Base-by-base conservation (phyloP, 2,329 filamentous ascomycete species). In the Colletotrichum abscissum region DNA sequence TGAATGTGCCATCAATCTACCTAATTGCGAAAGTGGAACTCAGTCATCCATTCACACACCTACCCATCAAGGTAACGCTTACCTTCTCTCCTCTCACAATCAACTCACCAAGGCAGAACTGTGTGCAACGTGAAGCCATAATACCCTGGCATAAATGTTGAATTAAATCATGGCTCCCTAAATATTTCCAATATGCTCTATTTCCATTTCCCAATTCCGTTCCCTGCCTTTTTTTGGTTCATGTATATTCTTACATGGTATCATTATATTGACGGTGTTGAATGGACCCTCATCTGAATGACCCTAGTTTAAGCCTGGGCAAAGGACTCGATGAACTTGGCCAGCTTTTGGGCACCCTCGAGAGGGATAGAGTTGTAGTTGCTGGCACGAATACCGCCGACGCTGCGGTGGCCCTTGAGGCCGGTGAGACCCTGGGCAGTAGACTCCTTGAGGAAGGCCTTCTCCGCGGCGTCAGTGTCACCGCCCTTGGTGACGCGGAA, bases 291-390 rank as follows among this genome's bases (percentile, higher is more conserved):
- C 12, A 19, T 30, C 19, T 55, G 22, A 28, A 30, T 38, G 14
- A 42, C 9, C 30, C 28, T 22, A 4, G 4, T 22, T 74, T 77
- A 84, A 19, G 80, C 77, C 74, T 79, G 82, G 28, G 89, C 88
- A 80, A 91, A 92, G 0, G 81, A 79, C 12, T 84, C 79, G 65
- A 95, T 87, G 75, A 93, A 94, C 33, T 84, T 82, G 59, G 89
- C 91, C 58, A 95, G 86, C 82, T 92, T 92, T 82, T 93, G 86
- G 0, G 91, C 92, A 0, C 90, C 92, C 54, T 90, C 88, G 0
- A 92, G 80, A 0, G 93, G 83, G 55, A 98, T 92, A 2, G 94
- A 93, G 84, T 98, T 98, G 85, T 98, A 98, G 81, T 97, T 98
- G 82, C 90, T 93, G 24, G 92, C 93, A 16, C 96, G 90, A 74